Evolutionary conservation across 495 filamentous ascomycete genomes (phyloP).

Genomic region (Rostrohypoxylon terebratum): DNA sequence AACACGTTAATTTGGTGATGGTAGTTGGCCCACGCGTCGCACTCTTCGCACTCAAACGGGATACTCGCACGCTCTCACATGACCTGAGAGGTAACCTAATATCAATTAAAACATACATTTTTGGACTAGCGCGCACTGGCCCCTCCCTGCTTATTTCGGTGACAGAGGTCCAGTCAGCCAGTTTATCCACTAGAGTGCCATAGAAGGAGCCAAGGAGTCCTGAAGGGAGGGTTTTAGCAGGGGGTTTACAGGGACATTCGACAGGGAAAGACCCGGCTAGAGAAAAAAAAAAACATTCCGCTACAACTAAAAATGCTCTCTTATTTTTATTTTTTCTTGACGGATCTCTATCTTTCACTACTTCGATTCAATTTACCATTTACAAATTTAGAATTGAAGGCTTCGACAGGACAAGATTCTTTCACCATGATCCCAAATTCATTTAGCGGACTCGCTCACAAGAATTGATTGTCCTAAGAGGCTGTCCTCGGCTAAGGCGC

Average conservation of each 20-base stretch:
- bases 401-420: neutral
- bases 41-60: conserved; percentile 18
- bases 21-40: conserved; percentile 50
- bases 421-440: neutral
- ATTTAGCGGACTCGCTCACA: neutral
- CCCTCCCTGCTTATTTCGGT: conserved; percentile 36
- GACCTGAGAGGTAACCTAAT: conserved; percentile 28
- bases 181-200: conserved; percentile 4
- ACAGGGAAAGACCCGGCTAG: conserved; percentile 19
- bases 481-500: conserved; percentile 28
- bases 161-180: conserved; percentile 21
- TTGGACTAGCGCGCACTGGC: conserved; percentile 34
- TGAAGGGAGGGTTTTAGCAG: conserved; percentile 31
- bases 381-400: neutral
- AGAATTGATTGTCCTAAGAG: conserved; percentile 6
- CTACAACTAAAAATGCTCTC: neutral
- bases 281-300: neutral
- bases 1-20: conserved; percentile 51
- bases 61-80: conserved; percentile 51
- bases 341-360: neutral
- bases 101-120: conserved; percentile 27
- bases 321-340: neutral
- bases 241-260: conserved; percentile 13
- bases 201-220: conserved; percentile 13
- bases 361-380: neutral